Base-by-base conservation (phyloP, 2,329 filamentous ascomycete species). In the Dactylonectria macrodidyma region DNA sequence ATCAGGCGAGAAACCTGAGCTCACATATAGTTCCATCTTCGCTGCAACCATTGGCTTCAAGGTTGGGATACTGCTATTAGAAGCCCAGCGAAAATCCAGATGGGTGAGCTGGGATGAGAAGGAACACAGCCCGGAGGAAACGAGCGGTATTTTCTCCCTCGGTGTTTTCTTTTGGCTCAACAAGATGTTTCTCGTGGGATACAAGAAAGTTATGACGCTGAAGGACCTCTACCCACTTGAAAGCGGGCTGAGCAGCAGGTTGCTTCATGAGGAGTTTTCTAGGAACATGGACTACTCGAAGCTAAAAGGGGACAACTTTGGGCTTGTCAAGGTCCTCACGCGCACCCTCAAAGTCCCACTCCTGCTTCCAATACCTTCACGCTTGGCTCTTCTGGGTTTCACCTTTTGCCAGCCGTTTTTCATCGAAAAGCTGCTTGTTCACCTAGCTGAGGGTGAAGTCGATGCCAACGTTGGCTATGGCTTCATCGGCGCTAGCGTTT, bases 391-490 rank as follows among this genome's bases (percentile, higher is more conserved):
- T 3, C 62, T 68, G 9, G 67, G 71, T 1, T 82, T 84, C 67
- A 78, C 62, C 2, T 82, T 83, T 64, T 75, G 76, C 11, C 83
- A 84, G 65, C 83, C 83, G 0, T 80, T 84, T n/a, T 72, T 84
- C 26, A 76, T 84, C 50, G 59, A 74, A 44, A 72, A 71, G 1
- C 66, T 81, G 0, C 64, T 83, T 2, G 51, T 71, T 5, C 77
- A 79, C 55, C 63, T 79, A 46, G 55, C 74, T 30, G 22, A 77
- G 46, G 51, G 63, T 14, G 51, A 71, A 46, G 44, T 68, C 52
- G 66, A 71, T 30, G 60, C 73, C 36, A 73, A 71, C 56, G 61
- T 75, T 56, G 73, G 77, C 30, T 73, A 78, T 59, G 73, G 78
- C 0, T 77, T 85, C 14, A 81, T 85, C 59, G 81, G 77, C 2